These are phyloP conservation scores for Backusella sp. DNA, from an alignment of 192 early-diverging fungal genomes.

Conservation along the genomic window DNA sequence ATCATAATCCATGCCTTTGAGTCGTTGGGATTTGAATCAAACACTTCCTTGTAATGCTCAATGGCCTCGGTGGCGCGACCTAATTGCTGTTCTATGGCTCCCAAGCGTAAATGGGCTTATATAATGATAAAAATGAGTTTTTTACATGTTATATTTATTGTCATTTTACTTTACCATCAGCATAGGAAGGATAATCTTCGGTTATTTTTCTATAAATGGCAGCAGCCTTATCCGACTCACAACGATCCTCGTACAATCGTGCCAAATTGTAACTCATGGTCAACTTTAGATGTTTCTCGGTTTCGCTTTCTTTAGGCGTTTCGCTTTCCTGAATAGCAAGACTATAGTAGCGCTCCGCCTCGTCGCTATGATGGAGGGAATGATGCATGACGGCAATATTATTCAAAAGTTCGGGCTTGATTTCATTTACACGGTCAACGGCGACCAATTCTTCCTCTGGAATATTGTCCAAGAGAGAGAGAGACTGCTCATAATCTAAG, in stretches of 20 bases:
- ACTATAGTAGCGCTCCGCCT: slow-evolving; percentile 45
- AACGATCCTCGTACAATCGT: slow-evolving; percentile 63
- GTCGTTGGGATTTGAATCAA: slow-evolving; percentile 61
- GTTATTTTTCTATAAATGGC: slow-evolving; percentile 65
- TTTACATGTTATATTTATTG: background rate
- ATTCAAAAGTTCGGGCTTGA: slow-evolving; percentile 71
- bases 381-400: slow-evolving; percentile 85
- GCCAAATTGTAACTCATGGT: slow-evolving; percentile 80
- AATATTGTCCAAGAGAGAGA: slow-evolving; percentile 17
- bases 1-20: slow-evolving; percentile 68
- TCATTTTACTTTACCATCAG: slow-evolving; percentile 52
- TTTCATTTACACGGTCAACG: slow-evolving; percentile 18
- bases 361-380: slow-evolving; percentile 38
- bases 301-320: slow-evolving; percentile 20
- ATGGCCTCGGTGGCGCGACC: slow-evolving; percentile 59
- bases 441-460: slow-evolving; percentile 10
- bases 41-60: slow-evolving; percentile 58
- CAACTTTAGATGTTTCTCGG: slow-evolving; percentile 31
- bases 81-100: slow-evolving; percentile 56
- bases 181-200: slow-evolving; percentile 64
- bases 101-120: slow-evolving; percentile 69
- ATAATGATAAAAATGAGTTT: slow-evolving; percentile 17
- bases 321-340: slow-evolving; percentile 46
- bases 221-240: slow-evolving; percentile 56
- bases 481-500: slow-evolving; percentile 33